Evolutionary conservation across 1,139 yeast genomes (phyloP), one percentile per base, ranked within the genome.

Genomic region (Saccharomyces pastorianus): DNA sequence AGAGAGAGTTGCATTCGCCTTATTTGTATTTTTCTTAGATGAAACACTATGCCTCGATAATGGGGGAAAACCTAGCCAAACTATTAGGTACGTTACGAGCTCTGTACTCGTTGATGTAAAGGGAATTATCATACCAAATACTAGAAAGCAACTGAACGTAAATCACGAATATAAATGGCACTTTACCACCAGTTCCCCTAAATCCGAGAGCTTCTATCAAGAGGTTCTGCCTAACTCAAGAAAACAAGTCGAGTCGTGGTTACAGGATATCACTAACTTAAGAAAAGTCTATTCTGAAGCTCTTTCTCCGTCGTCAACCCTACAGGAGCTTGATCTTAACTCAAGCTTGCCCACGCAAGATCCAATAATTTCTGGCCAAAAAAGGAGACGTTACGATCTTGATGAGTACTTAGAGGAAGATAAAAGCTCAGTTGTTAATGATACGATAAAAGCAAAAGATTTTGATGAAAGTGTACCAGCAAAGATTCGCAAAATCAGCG

Each of bases 401-500:
- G 57, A 56, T 9, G 56, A 58, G 25, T 60, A 61, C 31, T 46
- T 58, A 38, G 55, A 57, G 7, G 56, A 54, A 9, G 58, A 56
- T 4, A 59, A 58, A 29, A 57, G 58, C 48, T 55, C 61, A 34
- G 48, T 56, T 29, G 17, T 53, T 8, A 48, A 52, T 14, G 61
- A 61, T 51, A 55, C 58, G 29, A 26, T 48, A 25, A 47, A 49
- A 32, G 51, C 38, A 17, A 23, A 51, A 27, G 49, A 46, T 2
- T 34, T 5, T 38, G n/a, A n/a, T 27, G 28, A 49, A 27, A 29
- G 38, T 9, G 14, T 29, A 3, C 20, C 64, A 4, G 57, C 56
- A 29, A 67, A 67, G 49, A 58, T 63, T 9, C 58, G 68, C 51
- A 67, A 66, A 51, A 65, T 67, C 17, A 67, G 71, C 52, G 65